Evolutionary conservation across 73 alveolate genomes (phyloP).

Genomic region (Paramecium caudatum): DNA sequence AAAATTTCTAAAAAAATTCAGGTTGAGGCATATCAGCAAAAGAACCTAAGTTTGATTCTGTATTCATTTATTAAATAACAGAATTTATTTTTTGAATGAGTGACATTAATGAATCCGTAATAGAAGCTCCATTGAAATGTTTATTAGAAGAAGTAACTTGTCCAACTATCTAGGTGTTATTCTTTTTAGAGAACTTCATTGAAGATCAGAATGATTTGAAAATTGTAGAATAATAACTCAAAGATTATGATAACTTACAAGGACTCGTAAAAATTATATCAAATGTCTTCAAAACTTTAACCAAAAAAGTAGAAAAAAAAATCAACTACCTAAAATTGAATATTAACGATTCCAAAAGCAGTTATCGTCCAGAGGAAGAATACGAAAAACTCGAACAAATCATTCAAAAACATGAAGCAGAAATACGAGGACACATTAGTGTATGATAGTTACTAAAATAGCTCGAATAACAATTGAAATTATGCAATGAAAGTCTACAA

Average conservation of each 20-base stretch:
- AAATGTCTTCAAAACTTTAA: neutral
- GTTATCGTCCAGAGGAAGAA: slow-evolving; percentile 42
- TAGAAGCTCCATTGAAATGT: slow-evolving; percentile 10
- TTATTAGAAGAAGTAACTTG: slow-evolving; percentile 30
- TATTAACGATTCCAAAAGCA: neutral
- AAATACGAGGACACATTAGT: slow-evolving; percentile 78
- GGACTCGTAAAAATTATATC: slow-evolving; percentile 28
- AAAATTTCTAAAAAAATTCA: slow-evolving; percentile 1
- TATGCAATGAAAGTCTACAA: slow-evolving; percentile 73
- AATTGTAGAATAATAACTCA: slow-evolving; percentile 9
- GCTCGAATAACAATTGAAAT: slow-evolving; percentile 77
- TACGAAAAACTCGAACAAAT: slow-evolving; percentile 60
- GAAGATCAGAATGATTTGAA: slow-evolving; percentile 48
- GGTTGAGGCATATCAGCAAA: neutral
- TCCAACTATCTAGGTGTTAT: neutral
- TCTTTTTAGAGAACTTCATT: neutral
- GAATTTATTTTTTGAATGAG: slow-evolving; percentile 16
- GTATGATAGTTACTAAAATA: neutral
- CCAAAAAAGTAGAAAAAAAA: slow-evolving; percentile 36
- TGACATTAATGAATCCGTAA: slow-evolving; percentile 1
- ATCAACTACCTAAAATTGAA: neutral
- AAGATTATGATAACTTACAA: slow-evolving; percentile 36
- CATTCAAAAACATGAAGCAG: slow-evolving; percentile 70
- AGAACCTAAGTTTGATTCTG: slow-evolving; percentile 12
- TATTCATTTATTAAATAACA: slow-evolving; percentile 22